Base-by-base conservation (phyloP, 129 eudicot genomes). In the Dittrichia graveolens region DNA sequence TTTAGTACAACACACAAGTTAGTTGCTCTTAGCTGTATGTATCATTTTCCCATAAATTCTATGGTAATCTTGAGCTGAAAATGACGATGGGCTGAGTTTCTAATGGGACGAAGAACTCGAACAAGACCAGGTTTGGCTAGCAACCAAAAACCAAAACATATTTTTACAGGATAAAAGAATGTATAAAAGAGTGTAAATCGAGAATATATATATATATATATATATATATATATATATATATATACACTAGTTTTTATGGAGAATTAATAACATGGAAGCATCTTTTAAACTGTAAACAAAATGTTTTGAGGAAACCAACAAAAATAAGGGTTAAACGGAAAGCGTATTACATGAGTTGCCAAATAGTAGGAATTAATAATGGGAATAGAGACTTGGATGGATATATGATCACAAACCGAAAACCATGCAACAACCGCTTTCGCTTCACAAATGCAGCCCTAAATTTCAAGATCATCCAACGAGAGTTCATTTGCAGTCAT, bases 381-480 rank as follows among this genome's bases (percentile, higher is more conserved):
- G 57, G 42, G 47, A 5, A 37, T 61, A 45, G 61, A 55, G 31
- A 49, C 52, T 43, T 50, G 48, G 72, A 41, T 70, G 31, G 31
- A 24, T 58, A 19, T 42, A 56, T 50, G 56, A 78, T 71, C 69
- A 68, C 84, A 80, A 69, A 74, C 71, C 53, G 39, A 71, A 84
- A 74, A 58, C 42, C 69, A 60, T 43, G 83, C 72, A 65, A 66
- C 41, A 60, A 47, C 37, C 44, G 73, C 75, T 52, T 46, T 38
- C 7, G 19, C 24, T 46, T 2, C 50, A 71, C 10, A 75, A 40
- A 45, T 38, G 45, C 39, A 62, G 65, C 12, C 61, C 69, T 80
- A 90, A 47, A 90, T 90, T 52, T 87, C 83, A 41, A 90, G 83
- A 78, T 90, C 93, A 67, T 84, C 93, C 76, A 90, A 56, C 9